Percentiles rank a stretch among this genome's conserved stretches.
phyloP scores from a whole-genome alignment of 495 filamentous ascomycete species.

The Tuber calosporum region DNA sequence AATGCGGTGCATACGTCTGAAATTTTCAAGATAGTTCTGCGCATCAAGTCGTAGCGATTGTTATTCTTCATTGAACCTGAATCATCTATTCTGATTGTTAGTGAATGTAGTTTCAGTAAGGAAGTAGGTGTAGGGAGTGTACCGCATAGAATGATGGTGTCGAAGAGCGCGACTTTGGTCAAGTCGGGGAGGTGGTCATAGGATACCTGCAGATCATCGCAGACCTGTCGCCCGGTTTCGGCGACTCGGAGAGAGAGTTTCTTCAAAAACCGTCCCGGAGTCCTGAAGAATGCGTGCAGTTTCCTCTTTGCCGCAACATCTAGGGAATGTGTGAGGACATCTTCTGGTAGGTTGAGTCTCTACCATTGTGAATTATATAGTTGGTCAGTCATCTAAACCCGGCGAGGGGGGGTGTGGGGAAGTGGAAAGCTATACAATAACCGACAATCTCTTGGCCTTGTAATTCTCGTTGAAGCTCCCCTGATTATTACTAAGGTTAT shows the following conservation, averaged over 20 bases:
- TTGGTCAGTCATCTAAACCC: background rate
- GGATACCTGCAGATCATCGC: background rate
- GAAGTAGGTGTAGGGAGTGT: background rate
- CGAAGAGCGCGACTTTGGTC: conserved; percentile 29
- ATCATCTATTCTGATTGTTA: conserved; percentile 23
- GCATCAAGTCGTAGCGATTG: background rate
- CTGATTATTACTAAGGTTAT: background rate
- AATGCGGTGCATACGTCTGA: conserved; percentile 15
- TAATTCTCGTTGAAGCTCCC: background rate
- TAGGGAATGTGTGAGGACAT: background rate
- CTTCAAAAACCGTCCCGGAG: background rate
- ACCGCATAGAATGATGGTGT: conserved; percentile 32
- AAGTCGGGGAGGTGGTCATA: conserved; percentile 4
- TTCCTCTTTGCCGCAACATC: background rate
- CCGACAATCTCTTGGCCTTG: background rate
- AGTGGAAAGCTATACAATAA: background rate
- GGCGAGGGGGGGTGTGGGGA: background rate
- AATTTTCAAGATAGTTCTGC: conserved; percentile 7
- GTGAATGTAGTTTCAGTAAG: background rate
- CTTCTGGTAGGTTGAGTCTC: background rate
- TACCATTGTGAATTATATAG: background rate
- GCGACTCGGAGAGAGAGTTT: background rate
- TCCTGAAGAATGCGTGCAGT: background rate
- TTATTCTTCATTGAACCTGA: conserved; percentile 20
- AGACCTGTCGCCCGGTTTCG: background rate